Percentiles rank a stretch among this genome's conserved stretches.
These are phyloP conservation scores for Hanseniaspora pseudoguilliermondii DNA, from an alignment of 805 yeast genomes.

Conservation along the genomic window DNA sequence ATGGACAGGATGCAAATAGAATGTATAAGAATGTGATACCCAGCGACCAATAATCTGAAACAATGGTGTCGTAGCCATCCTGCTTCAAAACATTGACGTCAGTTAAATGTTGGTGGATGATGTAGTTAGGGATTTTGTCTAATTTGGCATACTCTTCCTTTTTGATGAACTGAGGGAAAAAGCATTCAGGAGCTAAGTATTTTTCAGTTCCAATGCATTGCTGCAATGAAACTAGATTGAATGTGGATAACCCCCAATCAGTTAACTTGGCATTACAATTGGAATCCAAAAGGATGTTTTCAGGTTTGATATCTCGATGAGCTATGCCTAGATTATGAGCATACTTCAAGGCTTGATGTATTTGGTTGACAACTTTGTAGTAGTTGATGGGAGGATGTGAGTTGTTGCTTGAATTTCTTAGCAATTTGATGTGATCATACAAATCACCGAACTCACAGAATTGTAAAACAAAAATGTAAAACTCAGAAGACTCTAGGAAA, in stretches of 20 bases:
- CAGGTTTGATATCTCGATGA: conserved; percentile 67
- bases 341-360: conserved; percentile 39
- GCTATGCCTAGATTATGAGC: conserved; percentile 49
- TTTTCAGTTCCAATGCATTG: conserved; percentile 61
- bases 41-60: conserved; percentile 77
- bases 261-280: conserved; percentile 48
- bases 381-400: conserved; percentile 18
- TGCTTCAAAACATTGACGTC: not conserved
- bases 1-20: conserved; percentile 76
- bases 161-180: conserved; percentile 30
- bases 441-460: conserved; percentile 56
- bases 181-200: conserved; percentile 87
- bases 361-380: conserved; percentile 35
- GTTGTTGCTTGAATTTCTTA: conserved; percentile 9
- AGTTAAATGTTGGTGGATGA: not conserved
- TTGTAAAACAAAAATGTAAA: conserved; percentile 49
- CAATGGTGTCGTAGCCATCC: conserved; percentile 50
- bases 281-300: conserved; percentile 44
- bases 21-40: conserved; percentile 71
- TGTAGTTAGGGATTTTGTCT: conserved; percentile 22
- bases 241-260: conserved; percentile 59
- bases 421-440: conserved; percentile 37
- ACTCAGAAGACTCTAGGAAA: conserved; percentile 40
- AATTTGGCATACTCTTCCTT: conserved; percentile 15
- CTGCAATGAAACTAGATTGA: conserved; percentile 22